Evolutionary conservation across 495 filamentous ascomycete species (phyloP), one percentile per base, ranked within the genome.

Genomic region (Gamarada debralockiae): DNA sequence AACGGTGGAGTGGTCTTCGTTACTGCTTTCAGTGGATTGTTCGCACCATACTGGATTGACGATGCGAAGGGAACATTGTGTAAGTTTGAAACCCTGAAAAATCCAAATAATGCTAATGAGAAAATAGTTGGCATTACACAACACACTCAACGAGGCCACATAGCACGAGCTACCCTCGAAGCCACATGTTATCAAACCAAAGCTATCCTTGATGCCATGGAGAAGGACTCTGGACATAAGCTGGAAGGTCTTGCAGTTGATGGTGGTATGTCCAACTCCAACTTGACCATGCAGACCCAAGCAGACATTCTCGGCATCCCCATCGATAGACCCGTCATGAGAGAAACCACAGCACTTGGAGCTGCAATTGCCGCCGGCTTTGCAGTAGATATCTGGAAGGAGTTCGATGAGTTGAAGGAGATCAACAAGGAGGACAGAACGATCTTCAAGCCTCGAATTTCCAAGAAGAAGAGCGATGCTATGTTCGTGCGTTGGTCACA

Each of bases 31-130:
- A 93, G 88, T 73, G 92, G 92, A 55, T 76, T 97, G 1, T 96
- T 96, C 67, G 92, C 92, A 15, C 92, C 92, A n/a, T 96, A 96
- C 67, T 97, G 92, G 92, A 95, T 96, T 56, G 92, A 96, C 66
- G 90, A 96, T 69, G 91, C 90, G 27, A 85, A 91, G 68, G 92
- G 92, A 47, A 96, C 92, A 1, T 22, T 63, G 12, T 63, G 60
- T 63, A 59, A 56, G 60, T 59, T 22, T 34, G 71, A 33, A n/a
- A 39, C 36, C n/a, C 22, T 25, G 2, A 27, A 7, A 15, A n/a
- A 23, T 6, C 23, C 3, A 20, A 22, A 31, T 20, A 14, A 7
- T 9, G 15, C 56, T 63, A 56, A 63, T 10, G 13, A 33, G 18
- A 17, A 46, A n/a, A 40, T 51, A 77, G 86, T 95, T 62, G 92